Conservation (phyloP, 164 flowering plant species). For the Vitis riparia region DNA sequence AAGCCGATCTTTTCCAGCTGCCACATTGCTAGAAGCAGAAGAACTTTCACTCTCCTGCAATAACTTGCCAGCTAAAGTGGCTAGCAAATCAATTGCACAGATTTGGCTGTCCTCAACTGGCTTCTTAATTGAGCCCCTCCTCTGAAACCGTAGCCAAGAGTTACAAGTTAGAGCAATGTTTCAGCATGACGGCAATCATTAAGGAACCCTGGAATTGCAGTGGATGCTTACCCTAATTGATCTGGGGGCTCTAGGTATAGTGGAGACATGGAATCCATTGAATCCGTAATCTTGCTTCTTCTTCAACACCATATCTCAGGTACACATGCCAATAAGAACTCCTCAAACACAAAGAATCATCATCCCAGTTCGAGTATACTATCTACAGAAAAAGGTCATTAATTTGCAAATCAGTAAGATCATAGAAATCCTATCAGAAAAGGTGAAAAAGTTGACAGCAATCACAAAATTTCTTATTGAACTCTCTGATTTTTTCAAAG, state of each 20-base stretch:
- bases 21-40: slow-evolving; percentile 44
- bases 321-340: slow-evolving; percentile 17
- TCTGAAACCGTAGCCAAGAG: slow-evolving; percentile 18
- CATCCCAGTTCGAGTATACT: slow-evolving; percentile 7
- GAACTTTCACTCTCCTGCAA: slow-evolving; percentile 48
- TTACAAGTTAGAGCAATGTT: background rate
- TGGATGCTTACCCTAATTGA: slow-evolving; percentile 34
- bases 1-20: slow-evolving; percentile 21
- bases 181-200: background rate
- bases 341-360: slow-evolving; percentile 17
- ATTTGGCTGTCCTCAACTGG: slow-evolving; percentile 25
- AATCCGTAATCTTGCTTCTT: slow-evolving; percentile 32
- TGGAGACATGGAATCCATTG: slow-evolving; percentile 32
- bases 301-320: slow-evolving; percentile 42
- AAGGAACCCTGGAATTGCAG: background rate
- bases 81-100: slow-evolving; percentile 46
- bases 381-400: background rate
- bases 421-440: too few relatives aligned
- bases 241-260: slow-evolving; percentile 44
- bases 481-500: too few relatives aligned
- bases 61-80: slow-evolving; percentile 46
- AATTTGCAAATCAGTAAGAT: background rate
- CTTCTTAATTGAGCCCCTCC: slow-evolving; percentile 26
- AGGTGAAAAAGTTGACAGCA: too few relatives aligned
- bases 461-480: too few relatives aligned